phyloP scores from a whole-genome alignment of 495 filamentous ascomycete species.

The Trypethelium eluteriae region DNA sequence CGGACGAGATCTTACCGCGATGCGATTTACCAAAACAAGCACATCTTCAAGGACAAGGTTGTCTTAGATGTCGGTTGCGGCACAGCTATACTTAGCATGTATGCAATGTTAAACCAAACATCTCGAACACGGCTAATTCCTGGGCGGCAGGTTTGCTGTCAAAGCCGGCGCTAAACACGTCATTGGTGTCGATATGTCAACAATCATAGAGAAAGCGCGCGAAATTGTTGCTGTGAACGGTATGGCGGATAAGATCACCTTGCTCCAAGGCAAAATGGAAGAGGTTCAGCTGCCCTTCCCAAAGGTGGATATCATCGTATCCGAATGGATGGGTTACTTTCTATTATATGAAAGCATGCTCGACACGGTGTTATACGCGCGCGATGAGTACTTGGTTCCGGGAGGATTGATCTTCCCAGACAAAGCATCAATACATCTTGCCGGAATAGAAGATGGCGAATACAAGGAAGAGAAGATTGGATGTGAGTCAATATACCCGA shows the following conservation, averaged over 20 bases:
- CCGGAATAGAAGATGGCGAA: slow-evolving; percentile 77
- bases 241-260: slow-evolving; percentile 75
- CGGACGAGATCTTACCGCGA: slow-evolving; percentile 93
- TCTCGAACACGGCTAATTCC: slow-evolving; percentile 6
- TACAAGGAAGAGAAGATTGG: slow-evolving; percentile 85
- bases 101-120: neutral
- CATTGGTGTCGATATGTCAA: slow-evolving; percentile 93
- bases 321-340: slow-evolving; percentile 99
- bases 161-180: slow-evolving; percentile 90
- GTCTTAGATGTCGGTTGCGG: slow-evolving; percentile 98
- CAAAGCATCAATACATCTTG: slow-evolving; percentile 82
- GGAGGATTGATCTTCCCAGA: slow-evolving; percentile 87
- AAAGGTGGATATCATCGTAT: slow-evolving; percentile 96
- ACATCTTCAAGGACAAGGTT: slow-evolving; percentile 95
- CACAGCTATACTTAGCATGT: slow-evolving; percentile 84
- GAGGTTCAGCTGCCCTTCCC: slow-evolving; percentile 80
- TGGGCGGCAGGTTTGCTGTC: slow-evolving; percentile 75
- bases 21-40: slow-evolving; percentile 88
- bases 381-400: slow-evolving; percentile 79
- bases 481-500: slow-evolving; percentile 46
- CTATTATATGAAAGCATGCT: slow-evolving; percentile 98
- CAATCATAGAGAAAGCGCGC: slow-evolving; percentile 88
- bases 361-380: slow-evolving; percentile 87
- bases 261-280: slow-evolving; percentile 93
- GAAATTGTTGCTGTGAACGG: slow-evolving; percentile 85